Percentiles rank a stretch among this genome's conserved stretches.
phyloP scores from a whole-genome alignment of 1,139 yeast species.

The Hanseniaspora uvarum region DNA sequence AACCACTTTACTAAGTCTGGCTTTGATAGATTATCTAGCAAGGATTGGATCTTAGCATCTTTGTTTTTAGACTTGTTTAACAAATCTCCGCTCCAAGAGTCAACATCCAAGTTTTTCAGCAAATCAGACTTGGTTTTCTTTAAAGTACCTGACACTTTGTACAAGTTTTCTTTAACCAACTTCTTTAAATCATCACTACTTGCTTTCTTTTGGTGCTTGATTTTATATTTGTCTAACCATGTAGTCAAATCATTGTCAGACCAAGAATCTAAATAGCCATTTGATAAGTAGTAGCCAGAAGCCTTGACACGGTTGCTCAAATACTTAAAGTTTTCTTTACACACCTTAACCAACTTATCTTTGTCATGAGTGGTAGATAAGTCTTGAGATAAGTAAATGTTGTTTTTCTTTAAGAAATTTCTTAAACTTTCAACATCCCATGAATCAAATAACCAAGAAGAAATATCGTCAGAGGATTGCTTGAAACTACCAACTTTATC shows the following conservation, averaged over 20 bases:
- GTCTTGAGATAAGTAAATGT: slow-evolving; percentile 30
- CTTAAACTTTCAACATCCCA: slow-evolving; percentile 38
- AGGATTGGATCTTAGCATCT: slow-evolving; percentile 37
- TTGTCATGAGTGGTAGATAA: slow-evolving; percentile 25
- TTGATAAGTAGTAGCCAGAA: slow-evolving; percentile 44
- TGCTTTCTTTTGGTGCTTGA: slow-evolving; percentile 33
- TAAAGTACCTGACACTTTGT: slow-evolving; percentile 33
- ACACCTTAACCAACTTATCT: slow-evolving; percentile 34
- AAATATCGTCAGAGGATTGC: slow-evolving; percentile 16
- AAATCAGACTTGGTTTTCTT: slow-evolving; percentile 35
- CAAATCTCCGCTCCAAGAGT: slow-evolving; percentile 28
- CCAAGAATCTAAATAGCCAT: slow-evolving; percentile 44
- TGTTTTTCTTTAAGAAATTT: slow-evolving; percentile 33
- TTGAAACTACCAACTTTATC: slow-evolving; percentile 7
- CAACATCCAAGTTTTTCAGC: slow-evolving; percentile 35
- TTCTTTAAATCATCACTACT: slow-evolving; percentile 37
- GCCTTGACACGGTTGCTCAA: slow-evolving; percentile 33
- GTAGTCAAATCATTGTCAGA: slow-evolving; percentile 35
- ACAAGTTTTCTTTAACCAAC: slow-evolving; percentile 37
- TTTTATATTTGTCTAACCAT: slow-evolving; percentile 41
- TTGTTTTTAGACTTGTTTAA: slow-evolving; percentile 31
- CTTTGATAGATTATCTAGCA: slow-evolving; percentile 41
- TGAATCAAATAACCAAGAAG: slow-evolving; percentile 41
- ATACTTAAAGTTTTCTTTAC: slow-evolving; percentile 35
- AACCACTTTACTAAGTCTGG: slow-evolving; percentile 42